Evolutionary conservation across 2,329 filamentous ascomycete species (phyloP), one percentile per base, ranked within the genome.

Genomic region (Pseudogymnoascus sp.): DNA sequence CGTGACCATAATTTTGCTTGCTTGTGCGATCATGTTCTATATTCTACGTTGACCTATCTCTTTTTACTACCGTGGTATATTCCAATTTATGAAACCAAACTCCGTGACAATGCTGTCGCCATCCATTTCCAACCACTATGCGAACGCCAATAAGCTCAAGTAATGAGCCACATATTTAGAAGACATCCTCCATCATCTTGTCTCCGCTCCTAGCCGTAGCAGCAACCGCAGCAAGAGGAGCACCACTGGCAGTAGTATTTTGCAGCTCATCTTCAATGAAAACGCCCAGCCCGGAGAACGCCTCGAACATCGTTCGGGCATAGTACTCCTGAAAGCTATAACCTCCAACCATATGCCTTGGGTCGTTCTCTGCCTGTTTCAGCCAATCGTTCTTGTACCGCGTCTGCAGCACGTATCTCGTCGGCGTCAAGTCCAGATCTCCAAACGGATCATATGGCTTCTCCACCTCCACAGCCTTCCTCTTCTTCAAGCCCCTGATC

Each of bases 391-490:
- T 91, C 44, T 86, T 83, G 74, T 97, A 96, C 44, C 81, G 78
- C 60, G 84, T 81, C 67, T 86, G 83, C 38, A 95, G 71, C 8
- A 82, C 78, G 71, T 91, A 93, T 69, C 92, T 88, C 68, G 88
- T 80, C 21, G 85, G 84, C 23, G 80, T 80, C 61, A 92, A 83
- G 56, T 83, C 77, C 65, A 92, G 77, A 0, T 91, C 94, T 40
- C 86, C 91, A 72, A 94, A 96, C 0, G 93, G 89, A 77, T 97
- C 92, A 76, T 96, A 97, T 0, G 91, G 87, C 64, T 86, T 86
- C 69, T 91, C 86, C 5, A 83, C 83, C 37, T 83, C 82, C 1
- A 84, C 82, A 2, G 81, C 80, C 63, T 82, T 78, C 69, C 75
- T 80, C 70, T 82, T 87, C 75, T 90, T 91, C 64, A 97, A 81